A percentile compares a stretch with the other conserved stretches of the same genome.
These are phyloP conservation scores for Purpureocillium lavendulum DNA, from an alignment of 2,329 filamentous ascomycete genomes.

Conservation along the genomic window DNA sequence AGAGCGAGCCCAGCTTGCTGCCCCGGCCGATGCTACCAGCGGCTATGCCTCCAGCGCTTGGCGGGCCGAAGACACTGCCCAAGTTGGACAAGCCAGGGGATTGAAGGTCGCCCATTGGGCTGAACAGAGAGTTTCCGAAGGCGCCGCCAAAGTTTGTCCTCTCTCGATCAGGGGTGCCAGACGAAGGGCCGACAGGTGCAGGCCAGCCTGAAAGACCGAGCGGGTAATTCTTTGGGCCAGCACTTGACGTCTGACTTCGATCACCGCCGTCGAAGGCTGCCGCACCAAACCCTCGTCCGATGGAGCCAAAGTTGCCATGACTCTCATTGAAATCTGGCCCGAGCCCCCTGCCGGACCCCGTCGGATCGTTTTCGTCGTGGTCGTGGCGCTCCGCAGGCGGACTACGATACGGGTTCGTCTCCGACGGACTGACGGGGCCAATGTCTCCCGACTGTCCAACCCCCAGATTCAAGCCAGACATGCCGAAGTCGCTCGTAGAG, in stretches of 20 bases:
- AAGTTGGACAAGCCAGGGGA: constrained; percentile 63
- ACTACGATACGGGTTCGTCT: constrained; percentile 94
- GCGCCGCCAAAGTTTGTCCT: constrained; percentile 46
- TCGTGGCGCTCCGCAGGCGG: constrained; percentile 69
- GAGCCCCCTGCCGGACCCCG: constrained; percentile 36
- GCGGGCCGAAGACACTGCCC: constrained; percentile 61
- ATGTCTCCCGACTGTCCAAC: constrained; percentile 44
- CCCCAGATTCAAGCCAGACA: constrained; percentile 50
- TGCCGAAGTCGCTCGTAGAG: constrained; percentile 50
- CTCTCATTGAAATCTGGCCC: constrained; percentile 31
- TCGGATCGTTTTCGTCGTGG: constrained; percentile 51
- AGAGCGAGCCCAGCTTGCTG: constrained; percentile 80
- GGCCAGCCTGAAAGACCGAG: constrained; percentile 57
- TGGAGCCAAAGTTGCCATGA: constrained; percentile 42
- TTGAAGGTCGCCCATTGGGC: constrained; percentile 67
- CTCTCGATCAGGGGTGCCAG: constrained; percentile 61
- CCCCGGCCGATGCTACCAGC: constrained; percentile 63
- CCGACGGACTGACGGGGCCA: constrained; percentile 82
- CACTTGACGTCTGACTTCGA: constrained; percentile 87
- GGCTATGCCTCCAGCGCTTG: constrained; percentile 42
- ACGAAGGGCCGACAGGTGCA: constrained; percentile 45
- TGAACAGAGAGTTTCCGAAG: constrained; percentile 76
- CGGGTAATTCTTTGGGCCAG: constrained; percentile 67
- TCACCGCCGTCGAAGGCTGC: constrained; percentile 65
- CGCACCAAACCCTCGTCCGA: constrained; percentile 42